phyloP scores from a whole-genome alignment of 768 basidiomycete genomes.

The Mycena floridula region DNA sequence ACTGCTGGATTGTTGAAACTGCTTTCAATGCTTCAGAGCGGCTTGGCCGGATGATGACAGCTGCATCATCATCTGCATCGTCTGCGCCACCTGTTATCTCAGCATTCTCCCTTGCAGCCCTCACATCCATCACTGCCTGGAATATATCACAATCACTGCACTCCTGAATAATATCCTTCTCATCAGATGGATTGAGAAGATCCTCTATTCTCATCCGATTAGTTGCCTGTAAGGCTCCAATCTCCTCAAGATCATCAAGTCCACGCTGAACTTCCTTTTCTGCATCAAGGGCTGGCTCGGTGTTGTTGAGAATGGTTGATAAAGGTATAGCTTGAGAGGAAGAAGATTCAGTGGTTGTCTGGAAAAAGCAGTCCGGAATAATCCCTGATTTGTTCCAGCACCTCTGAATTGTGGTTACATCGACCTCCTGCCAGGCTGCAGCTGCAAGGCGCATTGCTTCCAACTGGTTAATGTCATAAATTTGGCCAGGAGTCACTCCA shows the following conservation, averaged over 20 bases:
- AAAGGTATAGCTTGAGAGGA: conserved; percentile 1
- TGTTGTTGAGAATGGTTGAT: background rate
- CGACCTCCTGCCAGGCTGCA: conserved; percentile 24
- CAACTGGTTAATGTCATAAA: conserved; percentile 26
- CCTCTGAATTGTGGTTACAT: conserved; percentile 22
- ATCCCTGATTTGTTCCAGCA: conserved; percentile 31
- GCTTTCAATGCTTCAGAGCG: background rate
- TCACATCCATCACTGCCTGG: background rate
- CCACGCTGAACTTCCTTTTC: conserved; percentile 1
- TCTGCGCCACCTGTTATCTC: background rate
- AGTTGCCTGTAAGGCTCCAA: conserved; percentile 5
- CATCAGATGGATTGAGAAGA: conserved; percentile 12
- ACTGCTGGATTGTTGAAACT: background rate
- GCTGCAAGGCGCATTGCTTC: conserved; percentile 26
- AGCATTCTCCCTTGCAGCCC: background rate
- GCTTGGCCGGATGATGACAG: background rate
- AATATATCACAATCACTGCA: background rate
- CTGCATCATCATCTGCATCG: background rate
- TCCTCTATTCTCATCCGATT: conserved; percentile 4
- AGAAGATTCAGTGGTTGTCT: conserved; percentile 2
- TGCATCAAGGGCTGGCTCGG: no score
- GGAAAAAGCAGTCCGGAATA: background rate
- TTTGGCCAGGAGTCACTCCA: background rate
- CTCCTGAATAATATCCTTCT: conserved; percentile 6
- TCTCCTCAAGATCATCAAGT: background rate